These are phyloP conservation scores for Durotheca rogersii DNA, from an alignment of 495 filamentous ascomycete species.

Conservation along the genomic window DNA sequence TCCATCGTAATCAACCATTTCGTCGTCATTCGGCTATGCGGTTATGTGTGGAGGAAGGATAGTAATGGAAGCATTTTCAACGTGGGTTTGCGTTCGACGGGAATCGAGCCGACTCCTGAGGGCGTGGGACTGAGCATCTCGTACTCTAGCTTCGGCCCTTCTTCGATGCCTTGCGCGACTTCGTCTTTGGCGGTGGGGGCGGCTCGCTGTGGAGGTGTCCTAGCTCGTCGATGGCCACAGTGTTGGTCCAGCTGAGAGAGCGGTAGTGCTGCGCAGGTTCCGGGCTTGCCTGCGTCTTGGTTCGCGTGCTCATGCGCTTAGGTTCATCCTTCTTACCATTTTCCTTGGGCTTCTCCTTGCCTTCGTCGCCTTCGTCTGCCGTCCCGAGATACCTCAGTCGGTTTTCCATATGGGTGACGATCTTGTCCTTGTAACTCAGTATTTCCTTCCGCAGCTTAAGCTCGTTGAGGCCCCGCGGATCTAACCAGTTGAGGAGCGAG, in stretches of 20 bases:
- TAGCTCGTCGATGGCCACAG: constrained; percentile 68
- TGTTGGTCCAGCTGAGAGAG: constrained; percentile 83
- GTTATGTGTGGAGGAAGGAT: too few relatives aligned
- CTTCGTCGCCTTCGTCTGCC: constrained; percentile 44
- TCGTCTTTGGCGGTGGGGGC: constrained; percentile 56
- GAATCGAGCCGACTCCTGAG: neutral
- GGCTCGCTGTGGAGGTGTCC: constrained; percentile 83
- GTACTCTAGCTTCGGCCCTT: constrained; percentile 15
- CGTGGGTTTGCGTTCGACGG: neutral
- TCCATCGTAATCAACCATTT: neutral
- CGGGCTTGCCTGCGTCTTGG: constrained; percentile 61
- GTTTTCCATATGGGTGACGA: constrained; percentile 75
- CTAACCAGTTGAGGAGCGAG: constrained; percentile 81
- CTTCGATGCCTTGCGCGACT: constrained; percentile 27
- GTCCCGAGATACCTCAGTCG: constrained; percentile 66
- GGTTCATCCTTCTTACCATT: constrained; percentile 37
- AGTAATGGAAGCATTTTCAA: neutral
- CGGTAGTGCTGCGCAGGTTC: constrained; percentile 56
- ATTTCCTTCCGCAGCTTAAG: constrained; percentile 83
- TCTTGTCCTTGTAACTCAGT: constrained; percentile 70
- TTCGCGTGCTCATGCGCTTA: constrained; percentile 76
- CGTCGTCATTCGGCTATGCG: neutral
- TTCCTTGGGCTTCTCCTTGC: constrained; percentile 59
- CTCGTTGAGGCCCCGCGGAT: constrained; percentile 79
- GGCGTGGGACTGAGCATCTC: neutral